Conservation (phyloP, 805 yeast genomes). For the Candida cerambycidarum region DNA sequence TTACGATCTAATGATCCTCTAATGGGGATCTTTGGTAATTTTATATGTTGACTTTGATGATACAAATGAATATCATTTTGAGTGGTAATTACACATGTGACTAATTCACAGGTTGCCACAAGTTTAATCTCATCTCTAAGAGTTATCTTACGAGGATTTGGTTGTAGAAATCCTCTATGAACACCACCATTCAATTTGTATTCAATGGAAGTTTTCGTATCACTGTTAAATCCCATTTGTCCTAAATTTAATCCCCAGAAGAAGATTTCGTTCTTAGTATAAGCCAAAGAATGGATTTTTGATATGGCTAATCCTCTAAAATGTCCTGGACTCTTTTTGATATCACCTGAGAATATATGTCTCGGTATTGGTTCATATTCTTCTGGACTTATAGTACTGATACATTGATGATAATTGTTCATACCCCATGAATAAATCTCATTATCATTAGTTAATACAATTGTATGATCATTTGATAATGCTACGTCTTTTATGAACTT, state of each 20-base stretch:
- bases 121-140: slow-evolving; percentile 53
- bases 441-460: slow-evolving; percentile 53
- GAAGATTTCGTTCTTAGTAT: slow-evolving; percentile 46
- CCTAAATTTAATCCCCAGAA: slow-evolving; percentile 84
- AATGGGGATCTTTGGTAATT: slow-evolving; percentile 41
- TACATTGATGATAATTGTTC: slow-evolving; percentile 68
- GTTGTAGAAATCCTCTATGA: slow-evolving; percentile 38
- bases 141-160: slow-evolving; percentile 38
- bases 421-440: slow-evolving; percentile 80
- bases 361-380: slow-evolving; percentile 39
- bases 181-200: slow-evolving; percentile 27
- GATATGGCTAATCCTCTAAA: slow-evolving; percentile 59
- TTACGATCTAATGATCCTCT: slow-evolving; percentile 37
- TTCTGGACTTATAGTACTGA: slow-evolving; percentile 21
- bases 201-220: slow-evolving; percentile 19
- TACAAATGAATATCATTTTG: slow-evolving; percentile 64
- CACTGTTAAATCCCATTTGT: slow-evolving; percentile 62
- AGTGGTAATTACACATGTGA: slow-evolving; percentile 63
- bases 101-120: slow-evolving; percentile 64
- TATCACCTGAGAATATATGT: slow-evolving; percentile 41
- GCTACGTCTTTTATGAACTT: slow-evolving; percentile 37
- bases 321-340: slow-evolving; percentile 29
- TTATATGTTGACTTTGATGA: slow-evolving; percentile 55
- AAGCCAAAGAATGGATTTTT: slow-evolving; percentile 66
- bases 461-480: slow-evolving; percentile 65